Base-by-base conservation (phyloP, 805 yeast species). In the Priceomyces melissophilus region DNA sequence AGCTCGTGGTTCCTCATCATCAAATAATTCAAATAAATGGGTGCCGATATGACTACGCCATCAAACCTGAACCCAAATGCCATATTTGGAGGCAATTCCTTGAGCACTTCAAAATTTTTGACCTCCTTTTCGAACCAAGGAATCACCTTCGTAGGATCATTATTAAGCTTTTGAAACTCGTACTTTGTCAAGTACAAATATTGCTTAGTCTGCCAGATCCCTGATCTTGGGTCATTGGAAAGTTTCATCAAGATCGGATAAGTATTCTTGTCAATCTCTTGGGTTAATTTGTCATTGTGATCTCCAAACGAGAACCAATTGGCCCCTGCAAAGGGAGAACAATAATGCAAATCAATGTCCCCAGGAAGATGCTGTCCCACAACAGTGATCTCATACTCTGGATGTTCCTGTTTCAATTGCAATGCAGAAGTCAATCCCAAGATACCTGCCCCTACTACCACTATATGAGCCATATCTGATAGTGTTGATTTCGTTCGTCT, bases 321-420 rank as follows among this genome's bases (percentile, higher is more conserved):
- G 35, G 87, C 89, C 3, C 88, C 88, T 0, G 87, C 88, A 55
- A 69, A 76, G 3, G 87, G 87, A 0, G 84, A 79, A 2, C 85
- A 72, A 53, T 78, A 82, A 8, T 71, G 70, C 38, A 72, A 70
- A 35, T 57, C 47, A 25, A 52, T 42, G 54, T 81, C 86, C 1
- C 84, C 83, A 1, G 86, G 86, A 20, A 81, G 54, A 46, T 73
- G 57, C 2, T 54, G 50, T 0, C 59, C 70, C 3, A 57, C 62
- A 14, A 66, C 52, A 3, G 69, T 61, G 33, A 67, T 54, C 15
- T 58, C 55, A 38, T 45, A 46, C 2, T 43, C 36, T 2, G 56
- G 49, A 40, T 53, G 38, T 14, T 38, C 33, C n/a, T 45, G 32
- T 34, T 63, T 59, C 33, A 67, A 47, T 31, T 57, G 54, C 10